These are phyloP conservation scores for Entomortierella chlamydospora DNA, from an alignment of 192 early-diverging fungal species.

Conservation along the genomic window DNA sequence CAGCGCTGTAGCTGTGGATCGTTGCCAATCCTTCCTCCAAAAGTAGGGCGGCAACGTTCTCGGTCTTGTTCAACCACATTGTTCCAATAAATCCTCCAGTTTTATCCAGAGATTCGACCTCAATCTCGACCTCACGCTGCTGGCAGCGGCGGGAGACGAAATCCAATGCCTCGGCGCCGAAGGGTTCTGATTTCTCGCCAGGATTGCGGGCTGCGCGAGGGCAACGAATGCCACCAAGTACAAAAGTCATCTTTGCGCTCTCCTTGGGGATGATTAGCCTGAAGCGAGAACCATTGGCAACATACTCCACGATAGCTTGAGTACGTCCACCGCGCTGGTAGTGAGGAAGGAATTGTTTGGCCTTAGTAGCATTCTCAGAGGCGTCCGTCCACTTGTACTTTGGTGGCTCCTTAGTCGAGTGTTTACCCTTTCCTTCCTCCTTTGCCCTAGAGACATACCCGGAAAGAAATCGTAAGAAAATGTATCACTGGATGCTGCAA, in stretches of 20 bases:
- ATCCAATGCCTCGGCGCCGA: conserved; percentile 84
- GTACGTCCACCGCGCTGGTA: conserved; percentile 85
- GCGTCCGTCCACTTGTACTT: conserved; percentile 83
- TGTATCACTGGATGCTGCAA: background rate
- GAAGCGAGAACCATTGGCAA: conserved; percentile 86
- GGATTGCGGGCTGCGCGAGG: conserved; percentile 80
- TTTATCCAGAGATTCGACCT: conserved; percentile 91
- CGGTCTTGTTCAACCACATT: conserved; percentile 74
- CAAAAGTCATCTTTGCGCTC: conserved; percentile 84
- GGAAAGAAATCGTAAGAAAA: background rate
- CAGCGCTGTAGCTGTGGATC: conserved; percentile 88
- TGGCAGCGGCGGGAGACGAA: conserved; percentile 72
- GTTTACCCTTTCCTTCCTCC: conserved; percentile 80
- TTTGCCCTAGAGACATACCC: conserved; percentile 60
- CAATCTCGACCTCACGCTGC: conserved; percentile 95
- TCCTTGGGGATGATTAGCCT: conserved; percentile 88
- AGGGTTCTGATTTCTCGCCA: conserved; percentile 84
- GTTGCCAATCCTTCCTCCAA: conserved; percentile 85
- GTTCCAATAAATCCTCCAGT: conserved; percentile 92
- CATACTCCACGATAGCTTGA: conserved; percentile 89
- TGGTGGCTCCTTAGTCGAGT: conserved; percentile 86
- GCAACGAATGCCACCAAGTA: conserved; percentile 86
- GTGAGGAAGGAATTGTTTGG: conserved; percentile 86
- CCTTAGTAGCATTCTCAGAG: conserved; percentile 81
- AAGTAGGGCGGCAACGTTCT: conserved; percentile 81